A percentile compares a stretch with the other conserved stretches of the same genome.
Conservation (phyloP, 768 basidiomycete genomes). For the Boletus rubescentipes region DNA sequence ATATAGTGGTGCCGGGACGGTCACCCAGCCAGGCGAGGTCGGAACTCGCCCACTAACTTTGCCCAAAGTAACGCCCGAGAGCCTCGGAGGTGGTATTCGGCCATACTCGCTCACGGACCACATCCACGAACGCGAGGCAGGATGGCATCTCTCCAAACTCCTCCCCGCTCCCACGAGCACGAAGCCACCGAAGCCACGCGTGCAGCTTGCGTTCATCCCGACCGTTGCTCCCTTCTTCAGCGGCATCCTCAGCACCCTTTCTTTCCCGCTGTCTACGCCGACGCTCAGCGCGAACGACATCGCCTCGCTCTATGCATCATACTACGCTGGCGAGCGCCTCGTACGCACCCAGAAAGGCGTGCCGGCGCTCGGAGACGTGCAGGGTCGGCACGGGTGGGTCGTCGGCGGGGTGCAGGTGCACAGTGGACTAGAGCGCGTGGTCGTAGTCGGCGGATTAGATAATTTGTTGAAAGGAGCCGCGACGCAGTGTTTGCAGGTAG, state of each 20-base stretch:
- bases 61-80: conserved; percentile 80
- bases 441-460: conserved; percentile 94
- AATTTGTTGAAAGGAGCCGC: conserved; percentile 98
- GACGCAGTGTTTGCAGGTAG: conserved; percentile 94
- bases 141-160: conserved; percentile 72
- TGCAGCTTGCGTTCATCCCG: conserved; percentile 84
- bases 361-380: conserved; percentile 71
- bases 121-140: conserved; percentile 97
- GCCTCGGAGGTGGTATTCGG: conserved; percentile 69
- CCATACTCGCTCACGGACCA: conserved; percentile 95
- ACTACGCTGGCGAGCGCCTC: conserved; percentile 74
- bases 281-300: conserved; percentile 73
- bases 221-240: conserved; percentile 93
- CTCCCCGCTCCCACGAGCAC: conserved; percentile 29
- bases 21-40: conserved; percentile 60
- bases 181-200: conserved; percentile 9
- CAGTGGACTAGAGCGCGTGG: conserved; percentile 83
- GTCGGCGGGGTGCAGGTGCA: conserved; percentile 95
- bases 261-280: conserved; percentile 67
- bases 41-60: conserved; percentile 66
- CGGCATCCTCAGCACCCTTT: conserved; percentile 87
- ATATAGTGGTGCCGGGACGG: conserved; percentile 93
- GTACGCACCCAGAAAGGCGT: conserved; percentile 67
- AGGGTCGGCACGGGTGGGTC: conserved; percentile 83
- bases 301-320: conserved; percentile 67